Percentiles rank a stretch among this genome's conserved stretches.
Evolutionary conservation across 106 monocot genomes (phyloP).

Genomic region (Allium sativum): DNA sequence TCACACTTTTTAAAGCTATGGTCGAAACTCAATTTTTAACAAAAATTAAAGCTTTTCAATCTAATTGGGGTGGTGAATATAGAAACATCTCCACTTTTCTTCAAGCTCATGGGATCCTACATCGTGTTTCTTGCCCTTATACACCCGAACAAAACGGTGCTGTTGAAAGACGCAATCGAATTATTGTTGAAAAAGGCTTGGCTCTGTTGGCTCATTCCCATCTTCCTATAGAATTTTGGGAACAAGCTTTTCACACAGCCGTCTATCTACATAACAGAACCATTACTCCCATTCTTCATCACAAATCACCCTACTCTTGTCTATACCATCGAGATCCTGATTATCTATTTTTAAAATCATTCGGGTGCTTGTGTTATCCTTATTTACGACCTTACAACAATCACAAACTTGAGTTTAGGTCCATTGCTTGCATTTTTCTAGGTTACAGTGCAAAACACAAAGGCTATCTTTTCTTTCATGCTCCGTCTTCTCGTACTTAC

Average conservation of each 20-base stretch:
- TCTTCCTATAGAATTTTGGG: not conserved
- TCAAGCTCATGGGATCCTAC: not conserved
- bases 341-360: too few relatives aligned
- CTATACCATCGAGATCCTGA: too few relatives aligned
- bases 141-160: conserved; percentile 3
- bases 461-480: too few relatives aligned
- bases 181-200: conserved; percentile 6
- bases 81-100: not conserved
- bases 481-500: too few relatives aligned
- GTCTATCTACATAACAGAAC: not conserved
- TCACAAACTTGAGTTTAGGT: too few relatives aligned
- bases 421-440: too few relatives aligned
- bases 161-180: not conserved
- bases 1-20: not conserved
- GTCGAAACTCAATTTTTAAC: conserved; percentile 1
- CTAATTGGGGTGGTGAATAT: not conserved
- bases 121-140: conserved; percentile 3
- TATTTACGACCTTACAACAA: too few relatives aligned
- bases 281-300: not conserved
- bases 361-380: too few relatives aligned
- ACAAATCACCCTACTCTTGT: too few relatives aligned
- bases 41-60: not conserved
- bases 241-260: not conserved
- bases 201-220: not conserved
- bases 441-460: too few relatives aligned